Evolutionary conservation across 1,139 yeast species (phyloP).

Genomic region (Taphrina populina): DNA sequence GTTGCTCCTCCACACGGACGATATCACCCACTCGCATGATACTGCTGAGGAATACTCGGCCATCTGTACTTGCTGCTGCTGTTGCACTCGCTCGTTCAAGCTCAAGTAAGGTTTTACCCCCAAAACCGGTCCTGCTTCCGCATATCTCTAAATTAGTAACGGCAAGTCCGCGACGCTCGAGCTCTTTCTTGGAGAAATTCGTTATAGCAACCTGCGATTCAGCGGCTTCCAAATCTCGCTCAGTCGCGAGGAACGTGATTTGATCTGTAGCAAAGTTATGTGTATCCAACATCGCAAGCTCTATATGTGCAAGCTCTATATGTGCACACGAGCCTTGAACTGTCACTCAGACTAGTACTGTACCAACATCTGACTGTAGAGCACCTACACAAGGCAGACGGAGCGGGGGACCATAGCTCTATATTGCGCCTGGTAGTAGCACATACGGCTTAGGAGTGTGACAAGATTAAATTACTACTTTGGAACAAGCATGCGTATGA

Average conservation of each 20-base stretch:
- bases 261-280: conserved; percentile 14
- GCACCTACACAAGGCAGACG: too few species aligned
- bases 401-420: too few species aligned
- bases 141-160: conserved; percentile 24
- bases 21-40: conserved; percentile 35
- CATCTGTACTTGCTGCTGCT: background rate
- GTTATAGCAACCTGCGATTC: conserved; percentile 7
- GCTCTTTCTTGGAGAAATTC: conserved; percentile 17
- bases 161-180: conserved; percentile 34
- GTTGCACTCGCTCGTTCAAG: conserved; percentile 17
- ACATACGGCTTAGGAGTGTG: too few species aligned
- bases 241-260: conserved; percentile 16
- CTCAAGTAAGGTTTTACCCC: conserved; percentile 30
- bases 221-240: conserved; percentile 22
- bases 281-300: conserved; percentile 10
- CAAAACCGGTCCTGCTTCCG: conserved; percentile 33
- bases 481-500: too few species aligned
- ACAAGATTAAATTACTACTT: too few species aligned
- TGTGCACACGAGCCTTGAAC: too few species aligned
- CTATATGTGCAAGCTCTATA: too few species aligned
- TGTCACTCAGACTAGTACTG: too few species aligned
- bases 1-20: conserved; percentile 32
- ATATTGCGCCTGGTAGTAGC: too few species aligned
- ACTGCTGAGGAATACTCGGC: conserved; percentile 13
- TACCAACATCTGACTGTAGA: too few species aligned